Evolutionary conservation across 164 flowering plant genomes (phyloP), one percentile per base, ranked within the genome.

Genomic region (Houttuynia cordata): DNA sequence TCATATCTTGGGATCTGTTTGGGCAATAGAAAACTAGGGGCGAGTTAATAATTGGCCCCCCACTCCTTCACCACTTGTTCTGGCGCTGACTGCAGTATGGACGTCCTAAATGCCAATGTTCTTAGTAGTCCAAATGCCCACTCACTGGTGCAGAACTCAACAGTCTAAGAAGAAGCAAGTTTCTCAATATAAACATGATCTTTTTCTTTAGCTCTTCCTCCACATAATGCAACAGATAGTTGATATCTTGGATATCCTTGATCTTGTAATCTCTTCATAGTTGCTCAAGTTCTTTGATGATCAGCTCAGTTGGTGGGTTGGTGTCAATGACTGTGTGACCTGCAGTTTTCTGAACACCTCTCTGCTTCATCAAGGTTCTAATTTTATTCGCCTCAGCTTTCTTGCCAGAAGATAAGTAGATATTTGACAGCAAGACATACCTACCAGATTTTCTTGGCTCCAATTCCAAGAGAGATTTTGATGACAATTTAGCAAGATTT

Each of bases 201-300:
- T 66, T 66, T 66, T 65, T 75, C 74, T 75, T 75, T 24, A 24
- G 50, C 56, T 69, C 73, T 30, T 71, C 74, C 55, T 75, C 75
- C 22, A 66, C 68, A 61, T 75, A 71, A 68, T 75, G 76, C 62
- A 71, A 59, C 34, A 58, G 68, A 20, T 57, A 69, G 59, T 59
- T 66, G 53, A 61, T 50, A 63, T 71, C 71, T n/a, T 73, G 78
- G 39, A 52, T 67, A 70, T 21, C 77, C 74, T 23, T 40, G 72
- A 45, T 18, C n/a, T 56, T 45, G 39, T 15, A 70, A 67, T 53
- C 69, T 70, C 19, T 58, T 54, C 56, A 59, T 66, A 30, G 7
- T 24, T 55, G 63, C 19, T 42, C 65, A 56, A 70, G 49, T 56
- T 67, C 69, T 21, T 53, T 56, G 47, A 64, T 64, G 23, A 70